Evolutionary conservation across 768 basidiomycete genomes (phyloP), one percentile per base, ranked within the genome.

Genomic region (Paxillus involutus): DNA sequence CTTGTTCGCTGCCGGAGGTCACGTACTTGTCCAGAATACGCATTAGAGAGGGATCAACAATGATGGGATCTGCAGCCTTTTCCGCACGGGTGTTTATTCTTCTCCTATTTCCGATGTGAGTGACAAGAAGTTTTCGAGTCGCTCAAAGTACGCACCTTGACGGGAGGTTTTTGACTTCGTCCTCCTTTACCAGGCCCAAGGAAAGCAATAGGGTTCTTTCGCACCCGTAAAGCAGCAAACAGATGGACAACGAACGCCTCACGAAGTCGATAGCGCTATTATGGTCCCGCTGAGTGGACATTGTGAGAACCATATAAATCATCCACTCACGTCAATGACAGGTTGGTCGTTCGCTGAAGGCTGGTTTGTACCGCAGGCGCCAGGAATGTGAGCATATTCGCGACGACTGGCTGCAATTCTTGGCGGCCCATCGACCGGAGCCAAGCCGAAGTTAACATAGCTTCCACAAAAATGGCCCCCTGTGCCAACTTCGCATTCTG

Each of bases 171-270:
- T 69, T 67, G 3, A 81, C 67, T 49, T 88, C 84, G 10, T 72
- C 67, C 21, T 80, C 68, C 21, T 66, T 55, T 17, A 89, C 66
- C 53, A 91, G 60, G 1, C 73, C 76, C n/a, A 74, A 58, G 11
- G 74, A 68, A 3, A 75, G 49, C 6, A 88, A 70, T 36, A 71
- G 74, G 3, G 65, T 61, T 44, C 84, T 72, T 43, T 86, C 82
- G 58, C 85, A 89, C 7, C 89, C 89, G 59, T 83, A 88, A 24
- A 88, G 63, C 3, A 88, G 67, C 37, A 89, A 73, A 66, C 83
- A 88, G 10, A 77, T 71, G 14, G 80, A 80, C 29, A 91, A 64
- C 2, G 83, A 84, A n/a, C 77, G 73, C 6, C 85, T 79, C 45
- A 91, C 77, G 54, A 89, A 85, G 14, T 63, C 71, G 16, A 78